Percentiles rank a stretch among this genome's conserved stretches.
phyloP scores from a whole-genome alignment of 768 basidiomycete genomes.

The Termitomyces sp. region DNA sequence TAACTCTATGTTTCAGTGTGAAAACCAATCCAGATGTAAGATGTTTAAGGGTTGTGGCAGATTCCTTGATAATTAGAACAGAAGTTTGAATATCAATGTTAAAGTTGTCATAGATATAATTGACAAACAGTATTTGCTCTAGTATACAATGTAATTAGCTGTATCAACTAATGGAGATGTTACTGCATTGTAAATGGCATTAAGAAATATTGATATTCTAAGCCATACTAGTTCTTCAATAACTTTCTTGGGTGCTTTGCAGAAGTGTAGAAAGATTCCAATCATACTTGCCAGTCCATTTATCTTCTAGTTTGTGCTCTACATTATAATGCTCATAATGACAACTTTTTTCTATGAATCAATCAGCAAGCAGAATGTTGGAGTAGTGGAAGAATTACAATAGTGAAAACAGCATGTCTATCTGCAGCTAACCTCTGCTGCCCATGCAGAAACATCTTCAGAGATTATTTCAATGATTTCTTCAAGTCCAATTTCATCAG shows the following conservation, averaged over 20 bases:
- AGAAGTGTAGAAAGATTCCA: constrained; percentile 1
- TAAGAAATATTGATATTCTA: background rate
- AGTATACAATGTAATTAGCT: background rate
- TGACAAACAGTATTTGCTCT: constrained; percentile 8
- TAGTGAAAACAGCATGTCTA: background rate
- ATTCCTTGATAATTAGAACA: constrained; percentile 15
- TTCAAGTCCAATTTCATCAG: background rate
- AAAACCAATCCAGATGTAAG: constrained; percentile 19
- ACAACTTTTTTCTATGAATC: background rate
- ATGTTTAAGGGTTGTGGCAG: constrained; percentile 14
- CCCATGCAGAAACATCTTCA: background rate
- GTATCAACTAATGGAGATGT: constrained; percentile 2
- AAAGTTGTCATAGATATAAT: constrained; percentile 21
- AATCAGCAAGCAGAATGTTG: background rate
- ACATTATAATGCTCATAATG: background rate
- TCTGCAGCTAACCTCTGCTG: background rate
- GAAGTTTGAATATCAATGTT: constrained; percentile 17
- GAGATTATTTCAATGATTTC: background rate
- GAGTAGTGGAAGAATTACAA: background rate
- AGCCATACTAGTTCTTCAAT: background rate
- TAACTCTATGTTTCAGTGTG: constrained; percentile 15
- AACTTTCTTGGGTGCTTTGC: constrained; percentile 1
- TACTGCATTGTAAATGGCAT: background rate
- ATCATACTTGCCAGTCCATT: background rate
- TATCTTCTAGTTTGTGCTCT: constrained; percentile 1